A percentile compares a stretch with the other conserved stretches of the same genome.
phyloP scores from a whole-genome alignment of 2,329 filamentous ascomycete species.

The Verruconis gallopava region DNA sequence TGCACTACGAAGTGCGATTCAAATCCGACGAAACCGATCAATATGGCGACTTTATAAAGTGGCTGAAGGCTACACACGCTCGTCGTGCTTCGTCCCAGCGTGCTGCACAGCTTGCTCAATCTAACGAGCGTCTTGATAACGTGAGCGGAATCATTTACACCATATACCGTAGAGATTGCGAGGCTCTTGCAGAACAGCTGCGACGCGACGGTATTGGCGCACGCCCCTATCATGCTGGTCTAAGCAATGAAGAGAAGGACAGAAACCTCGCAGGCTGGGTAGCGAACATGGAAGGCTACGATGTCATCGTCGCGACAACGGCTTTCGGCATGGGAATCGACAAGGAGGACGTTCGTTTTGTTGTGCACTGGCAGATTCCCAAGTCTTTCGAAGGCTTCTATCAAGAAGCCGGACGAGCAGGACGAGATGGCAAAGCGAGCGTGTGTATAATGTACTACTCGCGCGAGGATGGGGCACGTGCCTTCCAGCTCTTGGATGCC shows the following conservation, averaged over 20 bases:
- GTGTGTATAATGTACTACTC: slow-evolving; percentile 87
- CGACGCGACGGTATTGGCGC: slow-evolving; percentile 58
- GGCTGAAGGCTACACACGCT: slow-evolving; percentile 61
- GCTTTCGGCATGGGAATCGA: slow-evolving; percentile 98
- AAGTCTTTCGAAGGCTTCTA: slow-evolving; percentile 95
- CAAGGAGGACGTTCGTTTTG: slow-evolving; percentile 87
- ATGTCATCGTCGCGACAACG: slow-evolving; percentile 87
- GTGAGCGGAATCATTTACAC: slow-evolving; percentile 73
- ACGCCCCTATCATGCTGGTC: slow-evolving; percentile 57
- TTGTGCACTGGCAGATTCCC: slow-evolving; percentile 86
- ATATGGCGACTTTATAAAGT: slow-evolving; percentile 60
- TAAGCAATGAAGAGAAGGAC: slow-evolving; percentile 54
- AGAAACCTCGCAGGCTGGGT: slow-evolving; percentile 62
- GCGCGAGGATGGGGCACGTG: slow-evolving; percentile 69
- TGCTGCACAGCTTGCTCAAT: slow-evolving; percentile 42
- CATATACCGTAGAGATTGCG: slow-evolving; percentile 60
- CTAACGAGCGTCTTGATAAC: slow-evolving; percentile 35
- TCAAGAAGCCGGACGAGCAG: slow-evolving; percentile 85
- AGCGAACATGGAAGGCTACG: slow-evolving; percentile 60
- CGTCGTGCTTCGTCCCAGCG: slow-evolving; percentile 48
- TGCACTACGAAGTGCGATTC: slow-evolving; percentile 84
- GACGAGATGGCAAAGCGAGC: slow-evolving; percentile 75
- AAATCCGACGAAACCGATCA: slow-evolving; percentile 64
- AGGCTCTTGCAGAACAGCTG: slow-evolving; percentile 53
- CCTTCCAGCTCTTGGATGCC: slow-evolving; percentile 39